Conservation (phyloP, 2,329 filamentous ascomycete genomes). For the Microcyclospora tardicrescens region DNA sequence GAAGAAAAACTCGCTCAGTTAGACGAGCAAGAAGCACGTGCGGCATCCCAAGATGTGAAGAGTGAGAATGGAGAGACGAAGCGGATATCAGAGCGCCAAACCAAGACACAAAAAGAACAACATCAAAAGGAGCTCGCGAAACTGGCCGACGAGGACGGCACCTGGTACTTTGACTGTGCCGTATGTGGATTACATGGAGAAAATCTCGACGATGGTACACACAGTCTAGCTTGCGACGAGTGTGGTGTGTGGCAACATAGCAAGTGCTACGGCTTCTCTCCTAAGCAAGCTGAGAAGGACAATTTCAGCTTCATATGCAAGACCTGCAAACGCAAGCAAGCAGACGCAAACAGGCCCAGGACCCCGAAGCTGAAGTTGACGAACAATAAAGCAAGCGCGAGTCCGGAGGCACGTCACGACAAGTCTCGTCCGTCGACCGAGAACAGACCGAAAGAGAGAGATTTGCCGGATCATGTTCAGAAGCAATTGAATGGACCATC, state of each 20-base stretch:
- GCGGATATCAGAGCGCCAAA: conserved; percentile 62
- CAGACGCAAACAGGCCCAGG: conserved; percentile 49
- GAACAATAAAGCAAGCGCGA: conserved; percentile 12
- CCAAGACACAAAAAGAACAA: conserved; percentile 71
- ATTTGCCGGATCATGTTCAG: conserved; percentile 14
- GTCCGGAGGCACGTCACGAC: conserved; percentile 12
- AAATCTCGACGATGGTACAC: conserved; percentile 78
- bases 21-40: conserved; percentile 41
- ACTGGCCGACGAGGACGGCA: conserved; percentile 57
- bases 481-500: conserved; percentile 14
- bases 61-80: conserved; percentile 37
- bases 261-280: conserved; percentile 70
- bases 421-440: conserved; percentile 9
- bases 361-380: conserved; percentile 48
- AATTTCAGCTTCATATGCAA: conserved; percentile 81
- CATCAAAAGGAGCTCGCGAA: conserved; percentile 64
- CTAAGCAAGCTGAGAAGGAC: conserved; percentile 66
- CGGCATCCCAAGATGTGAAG: conserved; percentile 30
- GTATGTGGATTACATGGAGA: conserved; percentile 81
- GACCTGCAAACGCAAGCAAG: conserved; percentile 58
- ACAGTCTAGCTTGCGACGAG: conserved; percentile 84
- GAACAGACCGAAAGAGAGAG: conserved; percentile 7
- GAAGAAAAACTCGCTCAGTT: conserved; percentile 72
- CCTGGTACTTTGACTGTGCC: conserved; percentile 89
- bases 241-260: conserved; percentile 98